A percentile compares a stretch with the other conserved stretches of the same genome.
phyloP scores from a whole-genome alignment of 257 asterid species.

The Salvia hispanica region DNA sequence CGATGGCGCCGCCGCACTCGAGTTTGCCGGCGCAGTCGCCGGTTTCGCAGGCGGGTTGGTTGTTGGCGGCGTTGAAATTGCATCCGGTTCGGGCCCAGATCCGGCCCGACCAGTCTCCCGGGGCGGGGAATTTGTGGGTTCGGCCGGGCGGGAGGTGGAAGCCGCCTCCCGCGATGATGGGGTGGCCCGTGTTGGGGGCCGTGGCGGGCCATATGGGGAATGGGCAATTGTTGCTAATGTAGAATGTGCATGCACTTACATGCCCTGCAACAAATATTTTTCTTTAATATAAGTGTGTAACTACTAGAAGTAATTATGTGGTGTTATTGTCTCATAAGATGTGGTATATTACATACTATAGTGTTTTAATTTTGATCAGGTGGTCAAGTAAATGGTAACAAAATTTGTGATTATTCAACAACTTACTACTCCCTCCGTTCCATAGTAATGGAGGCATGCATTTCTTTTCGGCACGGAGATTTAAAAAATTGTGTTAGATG shows the following conservation, averaged over 20 bases:
- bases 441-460: too few relatives aligned
- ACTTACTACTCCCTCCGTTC: too few relatives aligned
- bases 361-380: too few relatives aligned
- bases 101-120: constrained; percentile 77
- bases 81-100: constrained; percentile 94
- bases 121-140: constrained; percentile 36
- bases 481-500: too few relatives aligned
- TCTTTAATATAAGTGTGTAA: too few relatives aligned
- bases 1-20: constrained; percentile 65
- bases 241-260: constrained; percentile 50
- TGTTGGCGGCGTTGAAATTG: constrained; percentile 38
- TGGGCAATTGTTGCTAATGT: constrained; percentile 71
- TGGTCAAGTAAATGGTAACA: too few relatives aligned
- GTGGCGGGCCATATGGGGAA: constrained; percentile 90
- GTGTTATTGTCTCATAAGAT: too few relatives aligned
- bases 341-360: too few relatives aligned
- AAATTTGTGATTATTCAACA: too few relatives aligned
- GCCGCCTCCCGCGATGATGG: constrained; percentile 69
- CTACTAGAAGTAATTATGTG: too few relatives aligned
- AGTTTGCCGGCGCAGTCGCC: constrained; percentile 75
- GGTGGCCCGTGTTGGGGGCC: constrained; percentile 68
- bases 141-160: constrained; percentile 61
- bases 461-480: too few relatives aligned
- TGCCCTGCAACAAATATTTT: constrained; percentile 32
- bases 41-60: constrained; percentile 60